Base-by-base conservation (phyloP, 805 yeast species). In the Kodamaea fukazawae region DNA sequence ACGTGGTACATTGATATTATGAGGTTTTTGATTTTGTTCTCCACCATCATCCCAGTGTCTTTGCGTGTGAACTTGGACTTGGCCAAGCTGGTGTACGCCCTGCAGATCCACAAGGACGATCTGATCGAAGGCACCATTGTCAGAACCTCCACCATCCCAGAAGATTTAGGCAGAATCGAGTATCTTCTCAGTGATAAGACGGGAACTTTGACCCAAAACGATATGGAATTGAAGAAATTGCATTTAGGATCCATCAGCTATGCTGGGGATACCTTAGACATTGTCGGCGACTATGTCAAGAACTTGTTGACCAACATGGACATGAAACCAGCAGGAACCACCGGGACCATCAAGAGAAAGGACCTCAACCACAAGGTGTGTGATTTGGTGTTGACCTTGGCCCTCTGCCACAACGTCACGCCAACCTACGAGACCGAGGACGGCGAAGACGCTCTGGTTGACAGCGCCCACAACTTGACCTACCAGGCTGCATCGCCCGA, bases 401-500 rank as follows among this genome's bases (percentile, higher is more conserved):
- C 98, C 0, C 67, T 91, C n/a, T 93, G 99, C 60, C 99, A 93
- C 61, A 89, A 89, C 50, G 99, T 93, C 20, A 95, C 99, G 0
- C 99, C 99, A 1, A 81, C 95, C 0, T 76, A 81, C 48, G 73
- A 69, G 27, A 60, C 63, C 11, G 93, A 83, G 42, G 86, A 82
- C 47, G 88, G 86, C 18, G 80, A 71, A 42, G 59, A 81, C 11
- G 38, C 29, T 29, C 59, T 55, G 11, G 45, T 39, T 6, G 40
- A 36, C n/a, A 25, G 22, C 26, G 34, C 14, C 13, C 20, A 22
- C 25, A 27, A 38, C 26, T 56, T 67, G 5, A 76, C 88, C 2
- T 93, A 90, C 58, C 99, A 93, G 63, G 99, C 99, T 0, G 97
- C 98, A 0, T 90, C 97, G 0, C 99, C 99, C 0, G 99, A 93